These are phyloP conservation scores for Tulasnella sp. DNA, from an alignment of 768 basidiomycete species.

Conservation along the genomic window DNA sequence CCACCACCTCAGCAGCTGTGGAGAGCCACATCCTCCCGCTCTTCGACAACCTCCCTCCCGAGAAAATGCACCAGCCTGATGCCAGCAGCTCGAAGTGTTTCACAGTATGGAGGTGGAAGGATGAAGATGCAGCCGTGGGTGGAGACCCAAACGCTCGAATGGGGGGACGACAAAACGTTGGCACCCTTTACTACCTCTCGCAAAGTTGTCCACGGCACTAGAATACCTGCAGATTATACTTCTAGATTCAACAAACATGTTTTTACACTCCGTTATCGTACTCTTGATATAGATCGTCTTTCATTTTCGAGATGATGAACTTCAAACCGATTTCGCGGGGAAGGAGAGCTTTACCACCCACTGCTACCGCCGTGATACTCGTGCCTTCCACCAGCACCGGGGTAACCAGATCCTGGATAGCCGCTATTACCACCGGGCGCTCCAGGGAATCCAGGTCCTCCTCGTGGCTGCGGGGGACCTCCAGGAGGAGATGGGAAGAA, in stretches of 20 bases:
- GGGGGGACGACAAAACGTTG: neutral
- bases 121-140: constrained; percentile 15
- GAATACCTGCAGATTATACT: neutral
- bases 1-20: constrained; percentile 37
- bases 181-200: neutral
- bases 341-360: neutral
- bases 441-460: neutral
- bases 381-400: neutral
- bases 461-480: neutral
- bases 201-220: neutral
- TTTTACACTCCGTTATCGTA: no score
- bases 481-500: neutral
- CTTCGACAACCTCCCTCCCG: constrained; percentile 34
- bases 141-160: neutral
- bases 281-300: neutral
- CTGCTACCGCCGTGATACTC: constrained; percentile 2
- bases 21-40: constrained; percentile 24
- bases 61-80: constrained; percentile 31
- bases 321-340: neutral
- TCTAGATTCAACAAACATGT: neutral
- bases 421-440: neutral
- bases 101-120: constrained; percentile 42
- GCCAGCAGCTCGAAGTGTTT: constrained; percentile 49
- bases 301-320: no score
- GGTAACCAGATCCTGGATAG: neutral